These are phyloP conservation scores for Clavispora carvajalis DNA, from an alignment of 805 yeast species.

Conservation along the genomic window DNA sequence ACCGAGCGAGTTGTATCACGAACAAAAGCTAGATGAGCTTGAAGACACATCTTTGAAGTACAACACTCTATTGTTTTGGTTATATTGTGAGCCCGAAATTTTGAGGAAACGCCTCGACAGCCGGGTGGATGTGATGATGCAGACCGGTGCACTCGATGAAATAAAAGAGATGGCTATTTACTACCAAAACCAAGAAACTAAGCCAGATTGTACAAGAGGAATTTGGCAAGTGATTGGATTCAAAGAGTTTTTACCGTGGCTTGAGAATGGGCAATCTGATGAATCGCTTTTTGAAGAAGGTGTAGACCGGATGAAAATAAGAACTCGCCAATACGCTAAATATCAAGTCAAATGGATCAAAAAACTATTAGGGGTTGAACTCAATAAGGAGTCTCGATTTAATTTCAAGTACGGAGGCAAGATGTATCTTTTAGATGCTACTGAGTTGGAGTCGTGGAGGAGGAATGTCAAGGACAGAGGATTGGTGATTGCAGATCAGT, in stretches of 20 bases:
- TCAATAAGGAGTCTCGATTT: constrained; percentile 42
- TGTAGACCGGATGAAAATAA: constrained; percentile 69
- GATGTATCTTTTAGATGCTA: constrained; percentile 68
- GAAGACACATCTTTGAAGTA: constrained; percentile 48
- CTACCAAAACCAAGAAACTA: constrained; percentile 28
- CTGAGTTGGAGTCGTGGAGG: constrained; percentile 62
- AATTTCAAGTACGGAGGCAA: constrained; percentile 55
- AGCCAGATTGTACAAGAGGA: constrained; percentile 62
- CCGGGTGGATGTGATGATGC: constrained; percentile 82
- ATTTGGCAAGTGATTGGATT: constrained; percentile 95
- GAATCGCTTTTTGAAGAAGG: constrained; percentile 36
- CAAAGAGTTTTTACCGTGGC: constrained; percentile 80
- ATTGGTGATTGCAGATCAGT: constrained; percentile 37
- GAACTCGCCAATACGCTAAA: constrained; percentile 83
- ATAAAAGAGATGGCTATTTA: constrained; percentile 51
- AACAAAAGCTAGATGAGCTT: constrained; percentile 45
- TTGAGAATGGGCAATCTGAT: constrained; percentile 19
- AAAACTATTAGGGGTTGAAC: constrained; percentile 59
- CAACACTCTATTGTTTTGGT: constrained; percentile 73
- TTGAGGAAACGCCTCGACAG: constrained; percentile 62
- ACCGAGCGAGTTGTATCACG: constrained; percentile 66
- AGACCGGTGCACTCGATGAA: constrained; percentile 64
- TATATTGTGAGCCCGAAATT: constrained; percentile 57
- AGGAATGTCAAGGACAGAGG: constrained; percentile 55
- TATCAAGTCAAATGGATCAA: constrained; percentile 88